Base-by-base conservation (phyloP, 176 grass and related monocot genomes). In the Tuctoria greenei region DNA sequence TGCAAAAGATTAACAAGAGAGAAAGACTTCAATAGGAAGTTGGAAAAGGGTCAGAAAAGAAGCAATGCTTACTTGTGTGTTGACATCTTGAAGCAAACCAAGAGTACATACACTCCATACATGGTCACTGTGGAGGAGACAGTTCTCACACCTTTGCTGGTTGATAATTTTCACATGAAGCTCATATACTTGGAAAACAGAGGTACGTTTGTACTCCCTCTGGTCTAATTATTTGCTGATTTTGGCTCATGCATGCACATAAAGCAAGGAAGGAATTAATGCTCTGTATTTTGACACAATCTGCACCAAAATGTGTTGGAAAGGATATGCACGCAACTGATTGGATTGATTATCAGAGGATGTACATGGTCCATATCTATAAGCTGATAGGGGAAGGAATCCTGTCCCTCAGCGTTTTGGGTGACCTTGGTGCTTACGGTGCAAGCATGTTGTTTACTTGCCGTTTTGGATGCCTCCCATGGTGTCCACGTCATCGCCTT, bases 111-210 rank as follows among this genome's bases (percentile, higher is more conserved):
- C 24, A 50, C 52, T 18, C 41, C 74, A 0, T 44, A 75, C 2
- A 25, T 1, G 0, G 57, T 88, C n/a, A 72, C 64, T 60, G 34
- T 26, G 12, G 82, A 93, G 28, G 79, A 88, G 26, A 85, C 82
- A 0, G 65, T 90, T 68, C 83, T 66, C 14, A 90, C 56, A 0
- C 87, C 91, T 38, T 77, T 93, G 56, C 25, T 93, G 52, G 61
- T 66, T 55, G 87, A 93, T 59, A 86, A 88, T 75, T 82, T 93
- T 68, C 87, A 88, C 75, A 74, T 90, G 87, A 90, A 81, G 11
- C 85, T 88, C 70, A 36, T 90, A 43, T 83, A 88, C 82, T 55
- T 93, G 51, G 91, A 93, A 74, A 93, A 93, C 17, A 90, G 91
- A 93, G 91, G 91, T 93, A 51, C 64, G 75, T 17, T 69, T 54